Evolutionary conservation across 352 stramenopile genomes (phyloP), one percentile per base, ranked within the genome.

Genomic region (Pythium apleroticum): DNA sequence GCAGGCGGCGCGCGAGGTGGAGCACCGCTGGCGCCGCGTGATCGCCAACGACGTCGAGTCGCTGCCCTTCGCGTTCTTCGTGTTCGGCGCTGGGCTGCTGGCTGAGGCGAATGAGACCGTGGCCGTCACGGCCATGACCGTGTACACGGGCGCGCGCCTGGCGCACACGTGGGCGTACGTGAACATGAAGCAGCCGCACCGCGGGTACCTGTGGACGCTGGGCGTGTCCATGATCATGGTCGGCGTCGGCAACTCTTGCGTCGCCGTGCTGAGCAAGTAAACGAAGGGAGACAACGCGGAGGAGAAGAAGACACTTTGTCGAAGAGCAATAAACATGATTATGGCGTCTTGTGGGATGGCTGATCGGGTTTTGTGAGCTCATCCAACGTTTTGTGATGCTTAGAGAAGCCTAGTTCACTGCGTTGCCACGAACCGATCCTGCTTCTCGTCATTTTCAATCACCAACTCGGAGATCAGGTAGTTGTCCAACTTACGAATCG

Each of bases 11-110:
- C 43, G 52, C 3, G 66, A 62, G 35, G 45, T 69, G 1, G 72
- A 76, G 45, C 65, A 64, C 45, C 71, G 74, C 39, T 81, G 74
- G 74, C 65, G 73, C 25, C 66, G 72, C 31, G 69, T 80, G 48
- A 63, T 79, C 12, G 64, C 66, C 50, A 81, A 78, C 60, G 68
- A 81, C 41, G 39, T 81, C 33, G 74, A 81, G 62, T 71, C 66
- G 19, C 74, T 78, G 25, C 74, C 71, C 3, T 52, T 81, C 24
- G 68, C 62, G 3, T 54, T 86, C 30, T 53, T 69, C 5, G 66
- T 81, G 20, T 68, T 80, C 15, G 48, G 79, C 12, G 75, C 71
- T 22, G 76, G 71, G 3, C 66, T 80, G 10, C 45, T 82, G 35
- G 66, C 68, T 4, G 73, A 66, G 19, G 71, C 72, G 9, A 58